Percentiles rank a stretch among this genome's conserved stretches.
Conservation (phyloP, 2,329 filamentous ascomycete genomes). For the Epichloe sp. region DNA sequence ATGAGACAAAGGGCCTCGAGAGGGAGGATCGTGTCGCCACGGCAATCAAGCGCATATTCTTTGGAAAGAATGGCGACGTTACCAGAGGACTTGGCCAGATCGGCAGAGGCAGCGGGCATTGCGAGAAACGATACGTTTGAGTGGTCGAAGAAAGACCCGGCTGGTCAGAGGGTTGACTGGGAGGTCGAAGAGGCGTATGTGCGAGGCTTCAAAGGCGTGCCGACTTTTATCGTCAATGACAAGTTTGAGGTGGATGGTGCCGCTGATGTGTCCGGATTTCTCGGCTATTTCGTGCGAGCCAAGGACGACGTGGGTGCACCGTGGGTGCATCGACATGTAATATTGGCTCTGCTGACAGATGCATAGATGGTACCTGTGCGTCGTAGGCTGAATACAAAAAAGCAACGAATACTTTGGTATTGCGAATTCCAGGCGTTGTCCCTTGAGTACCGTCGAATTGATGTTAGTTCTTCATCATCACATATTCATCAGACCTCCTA, state of each 20-base stretch:
- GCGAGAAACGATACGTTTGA: slow-evolving; percentile 35
- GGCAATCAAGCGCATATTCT: slow-evolving; percentile 52
- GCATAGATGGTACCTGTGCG: background rate
- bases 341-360: background rate
- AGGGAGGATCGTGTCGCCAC: slow-evolving; percentile 47
- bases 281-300: slow-evolving; percentile 48
- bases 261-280: slow-evolving; percentile 54
- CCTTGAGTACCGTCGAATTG: background rate
- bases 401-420: background rate
- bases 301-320: slow-evolving; percentile 16
- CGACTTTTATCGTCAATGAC: slow-evolving; percentile 61
- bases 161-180: slow-evolving; percentile 42
- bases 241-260: slow-evolving; percentile 55
- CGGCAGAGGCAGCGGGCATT: slow-evolving; percentile 41
- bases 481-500: slow-evolving; percentile 41
- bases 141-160: slow-evolving; percentile 41
- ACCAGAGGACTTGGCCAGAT: slow-evolving; percentile 41
- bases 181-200: slow-evolving; percentile 39
- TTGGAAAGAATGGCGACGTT: slow-evolving; percentile 51
- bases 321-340: background rate
- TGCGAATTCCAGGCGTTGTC: background rate
- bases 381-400: background rate
- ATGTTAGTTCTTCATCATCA: slow-evolving; percentile 17
- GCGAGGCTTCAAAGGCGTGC: slow-evolving; percentile 51
- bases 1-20: slow-evolving; percentile 34